Evolutionary conservation across 371 early-diverging fungal species (phyloP).

Genomic region (Mucor lusitanicus): DNA sequence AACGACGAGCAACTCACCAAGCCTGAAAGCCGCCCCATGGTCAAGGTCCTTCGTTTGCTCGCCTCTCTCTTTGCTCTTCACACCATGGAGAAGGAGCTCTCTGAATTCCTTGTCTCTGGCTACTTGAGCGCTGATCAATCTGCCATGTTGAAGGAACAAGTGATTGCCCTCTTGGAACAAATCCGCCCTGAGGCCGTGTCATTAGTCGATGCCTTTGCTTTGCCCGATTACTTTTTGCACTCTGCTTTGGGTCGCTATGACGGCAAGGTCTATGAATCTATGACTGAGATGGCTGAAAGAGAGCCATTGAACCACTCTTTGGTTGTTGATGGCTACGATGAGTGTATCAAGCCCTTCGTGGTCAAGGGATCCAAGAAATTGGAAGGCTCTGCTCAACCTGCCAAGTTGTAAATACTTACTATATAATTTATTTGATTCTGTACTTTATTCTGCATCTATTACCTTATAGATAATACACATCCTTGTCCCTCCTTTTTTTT

Average conservation of each 20-base stretch:
- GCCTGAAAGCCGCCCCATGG: conserved; percentile 36
- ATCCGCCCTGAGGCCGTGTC: conserved; percentile 74
- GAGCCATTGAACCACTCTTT: conserved; percentile 69
- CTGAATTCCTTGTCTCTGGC: conserved; percentile 63
- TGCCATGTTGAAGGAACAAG: conserved; percentile 47
- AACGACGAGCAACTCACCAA: conserved; percentile 28
- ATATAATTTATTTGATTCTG: neutral
- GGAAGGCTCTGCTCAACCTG: conserved; percentile 6
- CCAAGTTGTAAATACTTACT: conserved; percentile 20
- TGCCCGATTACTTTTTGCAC: conserved; percentile 76
- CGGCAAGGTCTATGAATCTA: conserved; percentile 75
- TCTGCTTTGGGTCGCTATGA: conserved; percentile 77
- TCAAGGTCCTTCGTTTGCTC: conserved; percentile 30
- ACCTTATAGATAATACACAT: neutral
- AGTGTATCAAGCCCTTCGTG: conserved; percentile 57
- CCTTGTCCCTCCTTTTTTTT: neutral
- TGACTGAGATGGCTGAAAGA: conserved; percentile 66
- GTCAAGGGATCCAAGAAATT: conserved; percentile 21
- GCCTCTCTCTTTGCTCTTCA: conserved; percentile 63
- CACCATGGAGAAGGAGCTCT: conserved; percentile 66
- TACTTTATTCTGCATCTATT: neutral
- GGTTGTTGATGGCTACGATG: conserved; percentile 59
- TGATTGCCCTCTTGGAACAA: conserved; percentile 52
- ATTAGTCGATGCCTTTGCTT: conserved; percentile 77
- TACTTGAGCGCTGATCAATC: conserved; percentile 53